Base-by-base conservation (phyloP, 768 basidiomycete genomes). In the Hericium erinaceus region DNA sequence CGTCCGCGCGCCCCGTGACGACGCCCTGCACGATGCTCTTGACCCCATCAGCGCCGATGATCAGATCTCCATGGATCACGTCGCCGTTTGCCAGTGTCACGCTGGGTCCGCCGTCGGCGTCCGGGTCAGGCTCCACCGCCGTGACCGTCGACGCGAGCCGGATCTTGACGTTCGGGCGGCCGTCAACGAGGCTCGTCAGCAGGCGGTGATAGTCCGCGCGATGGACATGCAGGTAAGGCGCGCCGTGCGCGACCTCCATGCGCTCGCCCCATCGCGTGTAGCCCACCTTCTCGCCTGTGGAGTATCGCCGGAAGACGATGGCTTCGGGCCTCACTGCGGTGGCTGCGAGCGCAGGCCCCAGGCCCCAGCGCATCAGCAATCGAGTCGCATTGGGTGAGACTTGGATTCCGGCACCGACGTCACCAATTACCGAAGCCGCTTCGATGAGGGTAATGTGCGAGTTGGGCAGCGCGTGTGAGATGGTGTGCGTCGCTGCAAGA, bases 21-120 rank as follows among this genome's bases (percentile, higher is more conserved):
- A 79, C 74, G 37, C 77, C 70, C 61, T 77, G 77, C 1, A 81
- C 62, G 15, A 68, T 59, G 61, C 81, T 83, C 68, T 79, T 83
- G 52, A 79, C 68, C 26, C 72, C 73, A 52, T 73, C 74, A 9
- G 74, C 74, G 13, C 69, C 74, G 22, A 76, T 62, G 51, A 76
- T 64, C 4, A 75, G 53, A 49, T 76, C 74, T 1, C 69, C 71
- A 16, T 65, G 48, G 33, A 76, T 48, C 37, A 74, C 70, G 56
- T 73, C 70, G 2, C 74, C 74, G 11, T 61, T 61, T 15, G 60
- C 58, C 24, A 76, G 71, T 5, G 73, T 74, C 11, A 74, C 60
- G 12, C 65, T 68, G 1, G 73, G 72, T 1, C 62, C 60, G 4
- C 57, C 60, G 4, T 11, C 38, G 2, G 57, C 61, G 2, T 53